These are phyloP conservation scores for Esteya vermicola DNA, from an alignment of 2,329 filamentous ascomycete genomes.

Conservation along the genomic window DNA sequence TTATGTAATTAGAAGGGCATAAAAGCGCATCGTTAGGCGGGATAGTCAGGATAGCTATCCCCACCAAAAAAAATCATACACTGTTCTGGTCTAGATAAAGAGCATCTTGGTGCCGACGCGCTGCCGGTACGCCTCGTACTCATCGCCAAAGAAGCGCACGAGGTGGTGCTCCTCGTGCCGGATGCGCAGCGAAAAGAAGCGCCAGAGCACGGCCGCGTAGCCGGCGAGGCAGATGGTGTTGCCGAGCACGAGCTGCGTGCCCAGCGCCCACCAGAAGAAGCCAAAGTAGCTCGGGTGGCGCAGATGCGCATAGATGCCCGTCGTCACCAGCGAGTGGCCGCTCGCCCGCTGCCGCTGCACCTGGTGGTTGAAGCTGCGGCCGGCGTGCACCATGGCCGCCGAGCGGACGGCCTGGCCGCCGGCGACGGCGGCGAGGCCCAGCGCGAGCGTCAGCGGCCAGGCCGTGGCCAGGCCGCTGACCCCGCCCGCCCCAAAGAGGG, in stretches of 20 bases:
- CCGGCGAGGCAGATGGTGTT: conserved; percentile 65
- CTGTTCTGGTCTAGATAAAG: too few species aligned
- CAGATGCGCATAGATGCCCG: conserved; percentile 61
- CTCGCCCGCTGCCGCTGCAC: conserved; percentile 56
- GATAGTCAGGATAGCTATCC: too few species aligned
- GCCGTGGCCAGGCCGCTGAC: conserved; percentile 8
- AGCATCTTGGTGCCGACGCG: conserved; percentile 69
- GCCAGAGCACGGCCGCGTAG: conserved; percentile 67
- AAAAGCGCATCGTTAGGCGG: too few species aligned
- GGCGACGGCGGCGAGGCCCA: conserved; percentile 42
- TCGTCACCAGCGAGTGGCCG: conserved; percentile 68
- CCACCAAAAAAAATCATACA: too few species aligned
- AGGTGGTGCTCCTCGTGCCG: conserved; percentile 64
- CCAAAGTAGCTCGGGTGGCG: conserved; percentile 93
- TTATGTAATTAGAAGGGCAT: neutral
- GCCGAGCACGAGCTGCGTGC: conserved; percentile 79
- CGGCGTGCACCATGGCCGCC: conserved; percentile 80
- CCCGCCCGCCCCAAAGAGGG: conserved; percentile 37
- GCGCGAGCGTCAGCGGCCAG: conserved; percentile 12
- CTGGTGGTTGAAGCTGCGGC: conserved; percentile 81
- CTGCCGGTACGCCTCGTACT: conserved; percentile 62
- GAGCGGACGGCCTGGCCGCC: conserved; percentile 64
- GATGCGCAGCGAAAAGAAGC: conserved; percentile 68
- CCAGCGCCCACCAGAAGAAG: conserved; percentile 97
- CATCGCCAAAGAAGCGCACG: conserved; percentile 67